These are phyloP conservation scores for Colletotrichum ledebouriae DNA, from an alignment of 2,329 filamentous ascomycete species.

Conservation along the genomic window DNA sequence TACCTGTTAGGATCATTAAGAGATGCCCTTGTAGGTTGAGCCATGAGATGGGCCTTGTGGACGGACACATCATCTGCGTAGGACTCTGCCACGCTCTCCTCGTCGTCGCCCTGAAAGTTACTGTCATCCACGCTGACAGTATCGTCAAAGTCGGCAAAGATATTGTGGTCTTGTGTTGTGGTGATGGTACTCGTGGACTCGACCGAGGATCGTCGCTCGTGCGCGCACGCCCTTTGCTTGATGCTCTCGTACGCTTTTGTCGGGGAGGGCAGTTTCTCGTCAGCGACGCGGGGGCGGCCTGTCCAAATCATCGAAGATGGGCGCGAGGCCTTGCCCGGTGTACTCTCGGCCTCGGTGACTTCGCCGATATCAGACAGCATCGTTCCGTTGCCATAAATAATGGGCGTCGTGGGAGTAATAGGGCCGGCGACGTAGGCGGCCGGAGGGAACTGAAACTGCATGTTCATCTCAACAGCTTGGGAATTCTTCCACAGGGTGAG, in stretches of 20 bases:
- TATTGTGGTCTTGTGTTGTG: slow-evolving; percentile 62
- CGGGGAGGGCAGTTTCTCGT: slow-evolving; percentile 54
- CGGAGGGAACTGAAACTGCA: slow-evolving; percentile 59
- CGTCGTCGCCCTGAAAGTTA: slow-evolving; percentile 76
- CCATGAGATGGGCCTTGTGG: slow-evolving; percentile 48
- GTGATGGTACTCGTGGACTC: slow-evolving; percentile 74
- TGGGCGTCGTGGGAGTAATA: slow-evolving; percentile 70
- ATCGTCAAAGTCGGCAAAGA: slow-evolving; percentile 74
- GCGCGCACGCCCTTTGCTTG: slow-evolving; percentile 59
- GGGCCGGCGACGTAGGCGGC: slow-evolving; percentile 58
- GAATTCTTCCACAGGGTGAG: slow-evolving; percentile 66
- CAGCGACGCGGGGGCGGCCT: slow-evolving; percentile 48
- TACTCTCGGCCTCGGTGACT: slow-evolving; percentile 68
- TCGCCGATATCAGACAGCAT: slow-evolving; percentile 77
- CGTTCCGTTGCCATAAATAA: slow-evolving; percentile 77
- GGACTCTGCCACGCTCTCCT: slow-evolving; percentile 73
- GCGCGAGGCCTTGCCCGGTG: slow-evolving; percentile 57
- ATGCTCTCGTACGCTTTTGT: slow-evolving; percentile 59
- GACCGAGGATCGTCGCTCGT: slow-evolving; percentile 67
- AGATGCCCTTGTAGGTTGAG: slow-evolving; percentile 47
- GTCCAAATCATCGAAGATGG: slow-evolving; percentile 36
- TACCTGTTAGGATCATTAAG: slow-evolving; percentile 63
- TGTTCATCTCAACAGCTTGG: slow-evolving; percentile 52
- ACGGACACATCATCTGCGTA: slow-evolving; percentile 62
- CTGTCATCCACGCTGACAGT: slow-evolving; percentile 73